A percentile compares a stretch with the other conserved stretches of the same genome.
These are phyloP conservation scores for Lizonia empirigonia DNA, from an alignment of 2,329 filamentous ascomycete genomes.

Conservation along the genomic window DNA sequence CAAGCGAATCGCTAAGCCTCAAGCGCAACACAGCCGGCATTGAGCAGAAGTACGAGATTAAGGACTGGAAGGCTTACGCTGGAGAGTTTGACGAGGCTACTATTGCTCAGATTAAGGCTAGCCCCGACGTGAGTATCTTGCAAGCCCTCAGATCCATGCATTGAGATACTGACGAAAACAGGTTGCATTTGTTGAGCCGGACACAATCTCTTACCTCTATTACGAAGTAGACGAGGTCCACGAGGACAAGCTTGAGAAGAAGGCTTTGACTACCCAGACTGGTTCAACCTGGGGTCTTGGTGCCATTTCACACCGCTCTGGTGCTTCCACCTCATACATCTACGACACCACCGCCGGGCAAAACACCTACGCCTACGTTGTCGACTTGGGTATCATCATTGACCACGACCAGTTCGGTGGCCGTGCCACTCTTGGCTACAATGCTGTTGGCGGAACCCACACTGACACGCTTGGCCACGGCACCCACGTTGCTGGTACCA, in stretches of 20 bases:
- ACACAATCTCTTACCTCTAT: conserved; percentile 19
- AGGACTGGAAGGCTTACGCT: conserved; percentile 53
- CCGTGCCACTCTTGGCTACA: conserved; percentile 27
- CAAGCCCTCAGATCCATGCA: background rate
- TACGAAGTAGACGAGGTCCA: conserved; percentile 18
- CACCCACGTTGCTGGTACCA: conserved; percentile 28
- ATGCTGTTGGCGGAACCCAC: conserved; percentile 15
- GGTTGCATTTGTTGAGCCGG: conserved; percentile 24
- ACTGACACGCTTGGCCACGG: conserved; percentile 32
- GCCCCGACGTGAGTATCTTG: conserved; percentile 17
- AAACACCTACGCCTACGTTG: conserved; percentile 60
- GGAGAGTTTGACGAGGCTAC: conserved; percentile 56
- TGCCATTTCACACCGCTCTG: conserved; percentile 22
- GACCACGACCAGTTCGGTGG: conserved; percentile 53
- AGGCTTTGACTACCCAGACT: conserved; percentile 23
- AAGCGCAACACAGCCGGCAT: conserved; percentile 47
- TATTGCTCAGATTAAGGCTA: conserved; percentile 48
- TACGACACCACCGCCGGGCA: conserved; percentile 25
- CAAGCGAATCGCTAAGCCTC: conserved; percentile 29
- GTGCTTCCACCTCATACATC: conserved; percentile 22
- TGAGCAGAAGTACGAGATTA: conserved; percentile 52
- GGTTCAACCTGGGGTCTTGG: conserved; percentile 33
- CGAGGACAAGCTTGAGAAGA: conserved; percentile 18
- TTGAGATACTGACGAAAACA: background rate
- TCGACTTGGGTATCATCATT: conserved; percentile 65